Percentiles rank a stretch among this genome's conserved stretches.
Conservation (phyloP, 495 filamentous ascomycete species). For the Neurospora sp. region DNA sequence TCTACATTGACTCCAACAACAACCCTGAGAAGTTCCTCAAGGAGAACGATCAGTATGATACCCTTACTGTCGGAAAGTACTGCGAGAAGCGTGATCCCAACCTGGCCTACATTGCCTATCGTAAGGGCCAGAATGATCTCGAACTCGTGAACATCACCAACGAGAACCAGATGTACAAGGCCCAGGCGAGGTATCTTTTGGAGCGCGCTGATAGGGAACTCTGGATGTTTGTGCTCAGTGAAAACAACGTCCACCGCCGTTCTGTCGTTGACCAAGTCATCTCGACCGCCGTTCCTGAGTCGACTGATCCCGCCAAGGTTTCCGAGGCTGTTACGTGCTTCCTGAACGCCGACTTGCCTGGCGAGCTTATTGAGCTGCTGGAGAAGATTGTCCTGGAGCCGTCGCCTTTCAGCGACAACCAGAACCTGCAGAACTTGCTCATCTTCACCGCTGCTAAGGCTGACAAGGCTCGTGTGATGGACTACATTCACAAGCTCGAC, state of each 20-base stretch:
- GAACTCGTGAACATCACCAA: slow-evolving; percentile 97
- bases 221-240: slow-evolving; percentile 89
- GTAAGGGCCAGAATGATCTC: slow-evolving; percentile 94
- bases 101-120: slow-evolving; percentile 88
- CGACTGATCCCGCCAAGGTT: slow-evolving; percentile 87
- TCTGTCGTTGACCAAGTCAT: slow-evolving; percentile 95
- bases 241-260: slow-evolving; percentile 88
- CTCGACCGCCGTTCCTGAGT: slow-evolving; percentile 91
- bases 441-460: slow-evolving; percentile 97
- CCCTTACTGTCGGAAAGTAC: slow-evolving; percentile 89
- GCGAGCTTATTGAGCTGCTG: slow-evolving; percentile 90
- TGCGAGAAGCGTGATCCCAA: slow-evolving; percentile 98
- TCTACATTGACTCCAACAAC: slow-evolving; percentile 99
- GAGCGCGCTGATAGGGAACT: slow-evolving; percentile 84
- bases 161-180: slow-evolving; percentile 98
- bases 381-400: slow-evolving; percentile 99
- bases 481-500: slow-evolving; percentile 86
- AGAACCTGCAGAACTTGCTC: slow-evolving; percentile 88
- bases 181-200: slow-evolving; percentile 89
- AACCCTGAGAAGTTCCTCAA: slow-evolving; percentile 97
- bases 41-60: slow-evolving; percentile 96
- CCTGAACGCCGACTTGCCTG: slow-evolving; percentile 78
- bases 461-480: slow-evolving; percentile 90
- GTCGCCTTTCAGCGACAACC: slow-evolving; percentile 93
- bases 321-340: slow-evolving; percentile 92